phyloP scores from a whole-genome alignment of 371 early-diverging fungal species.

The Mucor indicus region DNA sequence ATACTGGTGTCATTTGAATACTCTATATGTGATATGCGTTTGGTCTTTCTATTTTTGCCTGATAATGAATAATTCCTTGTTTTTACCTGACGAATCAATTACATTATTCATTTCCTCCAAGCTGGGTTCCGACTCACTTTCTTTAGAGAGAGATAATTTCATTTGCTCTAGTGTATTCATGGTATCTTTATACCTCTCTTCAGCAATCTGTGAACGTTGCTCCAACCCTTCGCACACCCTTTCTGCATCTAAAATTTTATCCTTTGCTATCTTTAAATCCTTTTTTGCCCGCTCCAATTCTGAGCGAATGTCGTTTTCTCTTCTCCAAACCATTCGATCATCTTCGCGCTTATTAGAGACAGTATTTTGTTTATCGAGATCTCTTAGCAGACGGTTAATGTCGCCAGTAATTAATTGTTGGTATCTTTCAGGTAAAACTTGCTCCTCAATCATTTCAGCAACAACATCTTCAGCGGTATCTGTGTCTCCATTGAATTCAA shows the following conservation, averaged over 20 bases:
- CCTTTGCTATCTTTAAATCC: conserved; percentile 23
- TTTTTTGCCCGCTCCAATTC: conserved; percentile 37
- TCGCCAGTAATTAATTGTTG: conserved; percentile 82
- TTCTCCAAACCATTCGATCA: conserved; percentile 45
- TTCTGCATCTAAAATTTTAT: conserved; percentile 31
- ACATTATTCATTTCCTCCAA: too few relatives aligned
- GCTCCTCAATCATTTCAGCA: conserved; percentile 89
- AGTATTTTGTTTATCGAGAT: conserved; percentile 56
- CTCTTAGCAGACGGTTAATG: conserved; percentile 82
- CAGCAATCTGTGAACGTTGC: conserved; percentile 25
- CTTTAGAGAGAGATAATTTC: conserved; percentile 5
- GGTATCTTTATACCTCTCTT: conserved; percentile 39
- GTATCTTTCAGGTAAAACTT: conserved; percentile 73
- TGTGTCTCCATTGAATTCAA: conserved; percentile 83
- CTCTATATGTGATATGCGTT: too few relatives aligned
- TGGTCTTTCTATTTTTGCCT: too few relatives aligned
- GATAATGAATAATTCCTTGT: neutral
- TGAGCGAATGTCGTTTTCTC: conserved; percentile 44
- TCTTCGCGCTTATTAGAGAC: conserved; percentile 11
- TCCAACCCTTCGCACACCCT: conserved; percentile 32
- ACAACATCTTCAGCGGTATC: conserved; percentile 94
- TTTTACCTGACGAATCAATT: neutral
- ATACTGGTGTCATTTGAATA: conserved; percentile 64
- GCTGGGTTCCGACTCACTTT: neutral
- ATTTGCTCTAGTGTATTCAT: conserved; percentile 25